A percentile compares a stretch with the other conserved stretches of the same genome.
Conservation (phyloP, 163 green algal genomes). For the Chlorella variabilis region DNA sequence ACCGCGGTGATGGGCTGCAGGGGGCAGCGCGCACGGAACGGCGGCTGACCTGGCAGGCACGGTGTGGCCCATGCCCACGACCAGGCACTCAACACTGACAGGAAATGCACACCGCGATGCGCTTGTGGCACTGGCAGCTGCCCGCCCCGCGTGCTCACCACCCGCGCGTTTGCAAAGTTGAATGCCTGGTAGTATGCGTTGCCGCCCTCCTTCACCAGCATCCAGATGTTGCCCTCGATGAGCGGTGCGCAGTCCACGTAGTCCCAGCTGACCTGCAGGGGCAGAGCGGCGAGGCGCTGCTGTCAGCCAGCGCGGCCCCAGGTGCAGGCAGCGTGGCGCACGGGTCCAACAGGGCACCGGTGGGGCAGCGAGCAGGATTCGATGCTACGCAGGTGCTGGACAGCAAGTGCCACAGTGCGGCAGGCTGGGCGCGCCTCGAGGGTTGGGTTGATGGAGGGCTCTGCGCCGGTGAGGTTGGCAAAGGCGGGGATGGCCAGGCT, state of each 20-base stretch:
- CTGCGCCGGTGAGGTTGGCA: slow-evolving; percentile 29
- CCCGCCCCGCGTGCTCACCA: background rate
- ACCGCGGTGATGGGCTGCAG: slow-evolving; percentile 66
- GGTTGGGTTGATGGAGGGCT: slow-evolving; percentile 21
- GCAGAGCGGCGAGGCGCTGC: too few relatives aligned
- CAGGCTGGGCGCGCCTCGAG: background rate
- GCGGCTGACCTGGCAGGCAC: background rate
- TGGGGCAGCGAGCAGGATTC: background rate
- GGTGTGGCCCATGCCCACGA: too few relatives aligned
- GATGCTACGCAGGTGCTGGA: too few relatives aligned
- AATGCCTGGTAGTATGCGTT: slow-evolving; percentile 54
- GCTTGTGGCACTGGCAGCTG: background rate
- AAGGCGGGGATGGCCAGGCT: slow-evolving; percentile 34
- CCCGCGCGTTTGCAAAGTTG: slow-evolving; percentile 45
- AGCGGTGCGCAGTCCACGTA: slow-evolving; percentile 46
- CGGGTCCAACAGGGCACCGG: background rate
- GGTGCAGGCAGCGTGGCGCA: background rate
- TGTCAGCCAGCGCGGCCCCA: background rate
- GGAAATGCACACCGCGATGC: background rate
- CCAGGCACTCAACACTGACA: too few relatives aligned
- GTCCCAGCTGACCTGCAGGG: slow-evolving; percentile 41
- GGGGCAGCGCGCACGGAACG: too few relatives aligned
- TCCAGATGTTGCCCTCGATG: slow-evolving; percentile 53
- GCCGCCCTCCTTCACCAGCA: slow-evolving; percentile 50
- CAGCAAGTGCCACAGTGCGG: too few relatives aligned